Evolutionary conservation across 2,329 filamentous ascomycete genomes (phyloP), one percentile per base, ranked within the genome.

Genomic region (Nannizziopsis barbatae): DNA sequence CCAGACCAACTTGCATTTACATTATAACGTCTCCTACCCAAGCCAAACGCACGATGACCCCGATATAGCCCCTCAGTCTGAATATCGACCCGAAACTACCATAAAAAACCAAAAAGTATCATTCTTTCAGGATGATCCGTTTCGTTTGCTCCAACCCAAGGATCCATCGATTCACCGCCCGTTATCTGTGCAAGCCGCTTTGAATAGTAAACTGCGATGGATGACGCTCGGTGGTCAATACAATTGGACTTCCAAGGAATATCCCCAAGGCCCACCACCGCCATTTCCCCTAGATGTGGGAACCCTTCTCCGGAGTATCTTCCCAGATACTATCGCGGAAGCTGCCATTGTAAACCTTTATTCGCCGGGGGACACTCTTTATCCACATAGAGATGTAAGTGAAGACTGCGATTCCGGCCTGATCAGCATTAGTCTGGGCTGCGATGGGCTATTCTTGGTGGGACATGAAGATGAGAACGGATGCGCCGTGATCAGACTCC

Each of bases 331-430:
- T 11, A 72, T 75, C 45, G 80, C 90, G 0, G 82, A 96, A 67
- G 89, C 92, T 1, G 90, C 92, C 33, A 96, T 96, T 54, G 79
- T 95, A 56, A 96, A 96, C 63, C 75, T 96, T 44, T 96, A 96
- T 67, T 84, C 81, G 0, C 86, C 92, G 0, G 86, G 86, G 15
- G 90, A 96, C 61, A 93, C 85, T 0, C 80, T 96, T 63, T 90
- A 86, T 70, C 77, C 95, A 65, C 92, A 96, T 68, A 81, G 92
- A 9, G 92, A 98, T 61, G 88, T 96, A 37, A 93, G 87, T 54
- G 92, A 96, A 67, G 75, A 84, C 56, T 84, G 82, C 42, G 77
- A 86, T 57, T 79, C 75, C 46, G 86, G 86, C 0, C 73, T 96
- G 22, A 79, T 94, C 14, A 94, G 87, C 56, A 70, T 96, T 36